These are phyloP conservation scores for Komagataella populi DNA, from an alignment of 805 yeast genomes.

Conservation along the genomic window DNA sequence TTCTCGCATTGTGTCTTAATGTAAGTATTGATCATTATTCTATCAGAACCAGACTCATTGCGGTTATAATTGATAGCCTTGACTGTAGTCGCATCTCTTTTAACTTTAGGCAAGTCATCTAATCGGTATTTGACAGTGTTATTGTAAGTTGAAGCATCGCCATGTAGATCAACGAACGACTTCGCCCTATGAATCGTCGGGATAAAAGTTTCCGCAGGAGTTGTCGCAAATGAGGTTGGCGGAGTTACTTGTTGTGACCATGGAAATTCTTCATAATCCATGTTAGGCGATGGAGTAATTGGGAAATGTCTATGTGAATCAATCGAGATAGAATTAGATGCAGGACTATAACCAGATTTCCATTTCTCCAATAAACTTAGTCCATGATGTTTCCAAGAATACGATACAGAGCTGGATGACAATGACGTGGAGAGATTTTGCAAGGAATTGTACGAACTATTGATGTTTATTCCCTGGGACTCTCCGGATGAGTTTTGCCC, in stretches of 20 bases:
- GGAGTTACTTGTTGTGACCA: constrained; percentile 9
- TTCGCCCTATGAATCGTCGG: background rate
- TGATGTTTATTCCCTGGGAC: constrained; percentile 7
- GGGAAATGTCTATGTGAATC: background rate
- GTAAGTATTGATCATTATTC: constrained; percentile 1
- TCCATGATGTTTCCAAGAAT: constrained; percentile 26
- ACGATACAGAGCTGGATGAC: constrained; percentile 25
- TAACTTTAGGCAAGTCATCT: background rate
- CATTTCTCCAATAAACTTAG: constrained; percentile 31
- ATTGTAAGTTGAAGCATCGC: background rate
- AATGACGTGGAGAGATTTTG: constrained; percentile 23
- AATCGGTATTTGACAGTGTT: background rate
- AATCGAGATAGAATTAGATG: constrained; percentile 1
- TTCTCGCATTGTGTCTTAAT: constrained; percentile 5
- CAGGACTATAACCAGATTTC: constrained; percentile 17
- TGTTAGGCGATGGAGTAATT: constrained; percentile 13
- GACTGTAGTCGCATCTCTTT: background rate
- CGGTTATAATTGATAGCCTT: background rate
- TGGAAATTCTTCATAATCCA: constrained; percentile 15
- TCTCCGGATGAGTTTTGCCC: background rate
- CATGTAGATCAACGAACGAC: background rate
- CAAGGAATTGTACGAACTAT: constrained; percentile 20
- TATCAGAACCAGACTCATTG: background rate
- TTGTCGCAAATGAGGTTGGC: background rate
- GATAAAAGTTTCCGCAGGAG: background rate